Evolutionary conservation across 306 rosid genomes (phyloP), one percentile per base, ranked within the genome.

Genomic region (Echinosophora koreensis): DNA sequence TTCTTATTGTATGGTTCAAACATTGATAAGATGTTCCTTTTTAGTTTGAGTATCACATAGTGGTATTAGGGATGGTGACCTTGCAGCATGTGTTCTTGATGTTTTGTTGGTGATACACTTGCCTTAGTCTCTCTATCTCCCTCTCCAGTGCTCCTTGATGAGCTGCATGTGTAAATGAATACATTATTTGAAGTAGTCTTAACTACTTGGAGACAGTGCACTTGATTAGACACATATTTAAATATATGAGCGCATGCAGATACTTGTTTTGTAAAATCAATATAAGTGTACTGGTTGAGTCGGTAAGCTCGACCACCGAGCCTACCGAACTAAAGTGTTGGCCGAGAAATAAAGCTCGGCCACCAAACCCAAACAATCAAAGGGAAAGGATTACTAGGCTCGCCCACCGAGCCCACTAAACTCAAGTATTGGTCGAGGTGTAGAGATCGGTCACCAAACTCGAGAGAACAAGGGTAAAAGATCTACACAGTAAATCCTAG

Each of bases 71-170:
- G 92, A 70, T 27, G 68, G 84, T 73, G 91, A 81, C 16, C 67
- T 87, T 66, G 80, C 56, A 69, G 56, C 69, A 75, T 27, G 80
- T 87, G 59, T 89, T 95, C 86, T 90, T 95, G 15, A 84, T 84
- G 87, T 77, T 90, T 63, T 92, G 96, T 63, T 95, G 92, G 62
- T 95, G 93, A 84, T 89, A 91, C 16, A 92, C 91, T 80, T 87
- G 97, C 81, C 96, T 84, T 17, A 95, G 78, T 72, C 98, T 92
- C 84, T 95, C 97, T 86, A 95, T 92, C 81, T 95, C 99, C 76
- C 94, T 90, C 87, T 92, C 92, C 49, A 95, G 71, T 81, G 97
- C 91, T 60, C 91, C 97, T 85, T 95, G 99, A 86, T 92, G 96
- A 38, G 87, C 89, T 86, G 85, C 85, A 83, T 63, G 5, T 9